These are phyloP conservation scores for Xylariales sp. DNA, from an alignment of 2,329 filamentous ascomycete species.

Conservation along the genomic window DNA sequence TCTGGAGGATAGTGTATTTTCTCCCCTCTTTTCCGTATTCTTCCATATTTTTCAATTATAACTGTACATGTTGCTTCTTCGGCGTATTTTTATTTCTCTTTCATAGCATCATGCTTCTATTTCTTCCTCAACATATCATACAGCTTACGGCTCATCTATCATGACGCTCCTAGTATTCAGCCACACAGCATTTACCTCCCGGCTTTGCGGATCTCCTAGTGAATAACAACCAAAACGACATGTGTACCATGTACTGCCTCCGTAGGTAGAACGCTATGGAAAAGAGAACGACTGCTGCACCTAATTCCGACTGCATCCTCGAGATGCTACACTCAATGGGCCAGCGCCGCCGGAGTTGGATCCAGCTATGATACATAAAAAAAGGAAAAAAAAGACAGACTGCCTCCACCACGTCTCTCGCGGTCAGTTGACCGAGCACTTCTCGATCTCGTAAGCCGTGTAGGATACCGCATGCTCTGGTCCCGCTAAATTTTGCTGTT, in stretches of 20 bases:
- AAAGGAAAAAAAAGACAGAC: slow-evolving; percentile 11
- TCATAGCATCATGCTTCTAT: slow-evolving; percentile 25
- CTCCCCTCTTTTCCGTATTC: background rate
- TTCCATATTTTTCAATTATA: background rate
- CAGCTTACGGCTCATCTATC: slow-evolving; percentile 28
- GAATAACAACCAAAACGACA: slow-evolving; percentile 6
- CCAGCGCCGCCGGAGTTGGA: slow-evolving; percentile 12
- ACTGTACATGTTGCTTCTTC: slow-evolving; percentile 14
- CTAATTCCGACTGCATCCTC: slow-evolving; percentile 14
- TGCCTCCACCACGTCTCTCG: slow-evolving; percentile 11
- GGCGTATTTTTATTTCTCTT: slow-evolving; percentile 16
- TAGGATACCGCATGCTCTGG: slow-evolving; percentile 35
- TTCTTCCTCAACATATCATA: slow-evolving; percentile 24
- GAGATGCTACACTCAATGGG: slow-evolving; percentile 21
- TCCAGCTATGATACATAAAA: slow-evolving; percentile 22
- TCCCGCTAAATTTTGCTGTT: slow-evolving; percentile 39
- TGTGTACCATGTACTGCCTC: slow-evolving; percentile 25
- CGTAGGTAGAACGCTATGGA: slow-evolving; percentile 14
- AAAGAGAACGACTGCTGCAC: slow-evolving; percentile 10
- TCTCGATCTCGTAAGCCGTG: slow-evolving; percentile 18
- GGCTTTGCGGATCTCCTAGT: slow-evolving; percentile 13
- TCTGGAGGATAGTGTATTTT: background rate
- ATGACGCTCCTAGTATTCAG: slow-evolving; percentile 14
- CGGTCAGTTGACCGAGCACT: slow-evolving; percentile 10
- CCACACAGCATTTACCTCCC: slow-evolving; percentile 11